Base-by-base conservation (phyloP, 805 yeast genomes). In the Candida arabinofermentans region DNA sequence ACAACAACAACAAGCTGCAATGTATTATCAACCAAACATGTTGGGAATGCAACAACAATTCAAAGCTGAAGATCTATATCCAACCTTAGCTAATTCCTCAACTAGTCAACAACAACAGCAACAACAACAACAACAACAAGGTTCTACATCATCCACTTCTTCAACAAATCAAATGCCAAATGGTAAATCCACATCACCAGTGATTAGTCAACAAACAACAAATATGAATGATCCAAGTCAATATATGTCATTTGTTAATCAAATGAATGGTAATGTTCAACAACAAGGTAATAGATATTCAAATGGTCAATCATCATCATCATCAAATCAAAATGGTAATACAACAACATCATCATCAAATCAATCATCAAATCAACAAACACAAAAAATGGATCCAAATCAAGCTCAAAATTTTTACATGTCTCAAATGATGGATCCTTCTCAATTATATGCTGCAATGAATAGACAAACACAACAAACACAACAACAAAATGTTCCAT, bases 31-130 rank as follows among this genome's bases (percentile, higher is more conserved):
- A 24, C 47, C 53, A 19, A 41, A 39, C 35, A 32, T 45, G 47
- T 36, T 43, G 36, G 46, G 48, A 13, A 43, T 44, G 42, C 51
- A 46, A 39, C 51, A 50, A 32, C 55, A 47, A 36, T 49, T 48
- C 39, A 56, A 56, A 33, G 39, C 55, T n/a, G 61, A 57, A 31
- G 58, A 54, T 30, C 23, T 50, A 22, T 51, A 54, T 36, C 58
- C 61, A 12, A 38, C 51, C 9, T 34, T 50, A 17, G 40, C 44
- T 8, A 32, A 40, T 17, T 36, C 36, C 27, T 37, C 48, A 14
- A 12, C 43, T 10, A 18, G 30, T 19, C 32, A 27, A 21, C 24
- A 35, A 24, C 27, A 14, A 9, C 26, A 12, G 16, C 18, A 37
- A 23, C 24, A 23, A 26, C 29, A 8, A 8, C 29, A 27, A 14